Base-by-base conservation (phyloP, 306 rosid genomes). In the Casuarina equisetifolia region DNA sequence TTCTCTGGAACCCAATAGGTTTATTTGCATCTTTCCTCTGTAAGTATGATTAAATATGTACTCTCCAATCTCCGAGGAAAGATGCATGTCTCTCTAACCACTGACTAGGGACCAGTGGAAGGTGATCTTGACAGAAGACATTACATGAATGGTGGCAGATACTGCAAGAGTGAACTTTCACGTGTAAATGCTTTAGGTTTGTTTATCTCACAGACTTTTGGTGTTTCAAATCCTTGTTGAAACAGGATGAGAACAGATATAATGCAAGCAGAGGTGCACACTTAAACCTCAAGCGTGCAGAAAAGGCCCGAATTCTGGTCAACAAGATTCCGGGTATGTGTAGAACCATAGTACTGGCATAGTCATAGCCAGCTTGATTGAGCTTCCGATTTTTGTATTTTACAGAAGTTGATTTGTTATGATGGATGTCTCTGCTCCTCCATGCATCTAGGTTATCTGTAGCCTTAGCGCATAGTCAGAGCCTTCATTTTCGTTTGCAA, bases 251-350 rank as follows among this genome's bases (percentile, higher is more conserved):
- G n/a, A 96, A 96, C 89, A 96, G 99, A 87, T 96, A 96, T 19
- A 96, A 96, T 86, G 96, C 97, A 45, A 96, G 99, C 84, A 89
- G 99, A 85, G 99, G 99, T 66, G 99, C 99, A n/a, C 99, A 96
- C 85, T 79, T 96, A 76, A 96, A 91, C 88, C 97, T 96, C 79
- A 96, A 96, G 80, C 97, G 99, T 73, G 99, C 99, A 13, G 99
- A 96, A 85, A 96, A 90, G 83, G 98, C 99, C 63, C 89, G 99
- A 74, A 85, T 96, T 84, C 78, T 96, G 82, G 99, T 96, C 77
- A 96, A 92, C 85, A 96, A 96, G 84, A 93, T 96, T 81, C 97
- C 99, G 77, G 94, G 98, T 91, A 82, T 51, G 50, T 76, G 68
- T 74, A 62, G 77, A 57, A 64, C 51, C 68, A 52, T 79, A n/a